phyloP scores from a whole-genome alignment of 345 rosid genomes.

The Eucalyptus microcorys region DNA sequence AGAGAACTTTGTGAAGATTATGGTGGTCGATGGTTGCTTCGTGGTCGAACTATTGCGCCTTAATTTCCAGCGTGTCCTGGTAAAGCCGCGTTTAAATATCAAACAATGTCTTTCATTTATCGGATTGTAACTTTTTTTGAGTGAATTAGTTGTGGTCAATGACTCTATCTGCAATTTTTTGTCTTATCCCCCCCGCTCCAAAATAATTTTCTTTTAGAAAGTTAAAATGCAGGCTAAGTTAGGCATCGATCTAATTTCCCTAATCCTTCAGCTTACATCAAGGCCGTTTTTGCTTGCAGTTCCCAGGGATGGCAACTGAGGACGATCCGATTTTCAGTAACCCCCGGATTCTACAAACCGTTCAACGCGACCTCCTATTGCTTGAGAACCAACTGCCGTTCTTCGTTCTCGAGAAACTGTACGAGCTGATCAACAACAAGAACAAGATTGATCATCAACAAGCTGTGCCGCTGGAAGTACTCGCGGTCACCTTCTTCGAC shows the following conservation, averaged over 20 bases:
- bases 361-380: neutral
- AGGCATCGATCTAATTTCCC: neutral
- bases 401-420: neutral
- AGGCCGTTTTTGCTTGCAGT: neutral
- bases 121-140: neutral
- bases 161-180: neutral
- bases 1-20: neutral
- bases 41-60: neutral
- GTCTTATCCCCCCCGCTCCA: neutral
- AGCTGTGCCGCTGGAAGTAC: neutral
- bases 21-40: slow-evolving; percentile 4
- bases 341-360: neutral
- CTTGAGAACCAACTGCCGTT: slow-evolving; percentile 5
- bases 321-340: neutral
- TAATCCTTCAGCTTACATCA: neutral
- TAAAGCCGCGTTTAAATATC: neutral
- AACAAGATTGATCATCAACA: neutral
- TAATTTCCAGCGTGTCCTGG: neutral
- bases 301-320: neutral
- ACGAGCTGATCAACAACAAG: neutral
- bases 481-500: neutral
- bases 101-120: neutral
- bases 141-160: neutral
- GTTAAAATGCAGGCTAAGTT: neutral
- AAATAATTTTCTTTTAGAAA: neutral